These are phyloP conservation scores for Exserohilum turcica DNA, from an alignment of 2,329 filamentous ascomycete species.

Conservation along the genomic window DNA sequence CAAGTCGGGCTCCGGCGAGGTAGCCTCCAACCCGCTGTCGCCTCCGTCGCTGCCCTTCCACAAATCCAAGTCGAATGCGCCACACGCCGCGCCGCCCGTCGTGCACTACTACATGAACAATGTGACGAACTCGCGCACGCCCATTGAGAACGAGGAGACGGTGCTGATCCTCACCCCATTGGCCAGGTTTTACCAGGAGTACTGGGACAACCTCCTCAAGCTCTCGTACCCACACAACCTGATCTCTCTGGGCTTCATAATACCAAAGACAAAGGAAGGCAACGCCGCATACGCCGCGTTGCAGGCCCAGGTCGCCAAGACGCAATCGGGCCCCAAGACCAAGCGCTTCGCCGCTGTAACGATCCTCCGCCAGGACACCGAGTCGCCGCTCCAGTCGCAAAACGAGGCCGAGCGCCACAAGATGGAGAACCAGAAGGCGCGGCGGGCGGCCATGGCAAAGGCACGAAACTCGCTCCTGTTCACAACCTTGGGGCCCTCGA, in stretches of 20 bases:
- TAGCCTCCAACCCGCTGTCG: slow-evolving; percentile 72
- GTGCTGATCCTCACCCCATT: slow-evolving; percentile 92
- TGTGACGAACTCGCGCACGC: slow-evolving; percentile 78
- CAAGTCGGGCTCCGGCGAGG: slow-evolving; percentile 56
- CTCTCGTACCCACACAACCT: slow-evolving; percentile 91
- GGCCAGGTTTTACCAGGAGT: slow-evolving; percentile 88
- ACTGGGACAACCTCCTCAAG: slow-evolving; percentile 90
- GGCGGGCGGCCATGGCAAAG: slow-evolving; percentile 87
- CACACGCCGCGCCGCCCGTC: slow-evolving; percentile 76
- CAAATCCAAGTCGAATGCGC: slow-evolving; percentile 63
- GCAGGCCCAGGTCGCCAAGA: slow-evolving; percentile 82
- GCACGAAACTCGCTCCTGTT: slow-evolving; percentile 94
- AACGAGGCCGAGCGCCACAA: slow-evolving; percentile 90
- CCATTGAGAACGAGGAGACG: slow-evolving; percentile 79
- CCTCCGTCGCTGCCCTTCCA: slow-evolving; percentile 75
- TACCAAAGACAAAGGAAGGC: slow-evolving; percentile 90
- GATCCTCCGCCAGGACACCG: slow-evolving; percentile 94
- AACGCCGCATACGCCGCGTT: slow-evolving; percentile 82
- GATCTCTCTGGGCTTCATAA: slow-evolving; percentile 93
- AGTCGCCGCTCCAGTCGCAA: slow-evolving; percentile 78
- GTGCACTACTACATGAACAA: slow-evolving; percentile 95
- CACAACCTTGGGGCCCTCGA: slow-evolving; percentile 87
- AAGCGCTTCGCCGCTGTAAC: slow-evolving; percentile 90
- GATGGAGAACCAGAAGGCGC: slow-evolving; percentile 83
- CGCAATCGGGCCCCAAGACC: slow-evolving; percentile 79